phyloP scores from a whole-genome alignment of 2,329 filamentous ascomycete genomes.

The Talaromyces sp. region DNA sequence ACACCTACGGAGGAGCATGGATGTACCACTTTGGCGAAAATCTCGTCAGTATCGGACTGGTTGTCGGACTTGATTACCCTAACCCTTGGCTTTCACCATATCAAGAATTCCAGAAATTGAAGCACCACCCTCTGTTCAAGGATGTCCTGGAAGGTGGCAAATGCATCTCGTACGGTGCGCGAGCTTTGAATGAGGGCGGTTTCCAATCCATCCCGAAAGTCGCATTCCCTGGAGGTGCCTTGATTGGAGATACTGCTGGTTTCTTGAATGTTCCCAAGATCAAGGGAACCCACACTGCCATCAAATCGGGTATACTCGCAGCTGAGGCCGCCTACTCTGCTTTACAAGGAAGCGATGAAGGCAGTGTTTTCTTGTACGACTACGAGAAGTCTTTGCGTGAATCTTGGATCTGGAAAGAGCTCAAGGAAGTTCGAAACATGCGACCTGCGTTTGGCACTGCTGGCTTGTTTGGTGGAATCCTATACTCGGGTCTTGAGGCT shows the following conservation, averaged over 20 bases:
- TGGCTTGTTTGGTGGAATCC: constrained; percentile 81
- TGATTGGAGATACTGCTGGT: constrained; percentile 94
- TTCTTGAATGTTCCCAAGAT: constrained; percentile 98
- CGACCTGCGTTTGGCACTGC: constrained; percentile 88
- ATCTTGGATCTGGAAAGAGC: constrained; percentile 88
- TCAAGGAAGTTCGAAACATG: constrained; percentile 96
- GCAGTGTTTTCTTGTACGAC: constrained; percentile 85
- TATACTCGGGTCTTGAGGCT: constrained; percentile 92
- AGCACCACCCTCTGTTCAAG: constrained; percentile 90
- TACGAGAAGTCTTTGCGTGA: constrained; percentile 87
- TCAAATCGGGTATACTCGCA: constrained; percentile 95
- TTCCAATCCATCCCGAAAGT: constrained; percentile 98
- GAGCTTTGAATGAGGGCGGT: constrained; percentile 88
- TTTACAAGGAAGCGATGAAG: constrained; percentile 57
- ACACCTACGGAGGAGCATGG: constrained; percentile 97
- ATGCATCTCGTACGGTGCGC: constrained; percentile 93
- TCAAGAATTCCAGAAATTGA: constrained; percentile 96
- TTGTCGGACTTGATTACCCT: constrained; percentile 89
- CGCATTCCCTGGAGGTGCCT: constrained; percentile 88
- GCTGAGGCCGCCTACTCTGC: constrained; percentile 86
- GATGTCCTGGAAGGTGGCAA: constrained; percentile 90
- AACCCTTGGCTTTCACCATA: constrained; percentile 98
- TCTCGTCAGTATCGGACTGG: constrained; percentile 85
- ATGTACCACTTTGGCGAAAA: constrained; percentile 99
- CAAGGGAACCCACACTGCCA: constrained; percentile 96